A percentile compares a stretch with the other conserved stretches of the same genome.
These are phyloP conservation scores for Sideroxylon spinosum DNA, from an alignment of 179 eudicot genomes.

Conservation along the genomic window DNA sequence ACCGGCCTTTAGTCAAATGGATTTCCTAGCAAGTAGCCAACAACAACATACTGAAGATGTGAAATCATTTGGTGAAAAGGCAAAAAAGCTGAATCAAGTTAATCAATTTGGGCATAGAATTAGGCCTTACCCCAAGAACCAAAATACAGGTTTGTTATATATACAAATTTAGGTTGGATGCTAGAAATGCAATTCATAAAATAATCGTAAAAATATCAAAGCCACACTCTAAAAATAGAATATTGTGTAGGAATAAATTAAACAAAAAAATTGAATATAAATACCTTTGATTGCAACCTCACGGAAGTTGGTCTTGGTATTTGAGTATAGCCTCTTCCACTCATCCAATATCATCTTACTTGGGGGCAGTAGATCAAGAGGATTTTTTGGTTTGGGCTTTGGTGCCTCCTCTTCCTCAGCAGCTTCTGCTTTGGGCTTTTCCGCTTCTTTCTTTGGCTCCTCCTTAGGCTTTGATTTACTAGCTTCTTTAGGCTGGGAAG, in stretches of 20 bases:
- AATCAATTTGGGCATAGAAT: too few species aligned
- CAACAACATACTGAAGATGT: not conserved
- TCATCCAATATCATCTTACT: slow-evolving; percentile 86
- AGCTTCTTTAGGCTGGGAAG: slow-evolving; percentile 46
- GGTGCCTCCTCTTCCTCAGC: slow-evolving; percentile 69
- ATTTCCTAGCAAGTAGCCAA: too few species aligned
- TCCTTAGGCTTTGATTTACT: slow-evolving; percentile 58
- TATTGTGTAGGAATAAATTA: too few species aligned
- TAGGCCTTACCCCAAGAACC: not conserved
- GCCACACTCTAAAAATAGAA: too few species aligned
- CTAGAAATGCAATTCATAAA: not conserved
- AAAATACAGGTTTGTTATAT: not conserved
- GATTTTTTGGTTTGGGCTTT: slow-evolving; percentile 82
- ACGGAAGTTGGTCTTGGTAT: slow-evolving; percentile 84
- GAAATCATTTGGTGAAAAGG: not conserved
- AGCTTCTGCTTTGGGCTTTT: slow-evolving; percentile 42
- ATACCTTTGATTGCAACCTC: slow-evolving; percentile 81
- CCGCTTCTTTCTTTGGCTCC: slow-evolving; percentile 54
- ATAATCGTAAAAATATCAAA: not conserved
- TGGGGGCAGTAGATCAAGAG: slow-evolving; percentile 79
- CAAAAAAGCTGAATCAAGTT: too few species aligned
- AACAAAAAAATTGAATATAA: not conserved
- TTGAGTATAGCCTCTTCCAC: slow-evolving; percentile 90
- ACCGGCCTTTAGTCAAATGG: too few species aligned
- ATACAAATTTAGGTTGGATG: not conserved